Evolutionary conservation across 495 filamentous ascomycete species (phyloP), one percentile per base, ranked within the genome.

Genomic region (Friedmanniomyces endolithicus): DNA sequence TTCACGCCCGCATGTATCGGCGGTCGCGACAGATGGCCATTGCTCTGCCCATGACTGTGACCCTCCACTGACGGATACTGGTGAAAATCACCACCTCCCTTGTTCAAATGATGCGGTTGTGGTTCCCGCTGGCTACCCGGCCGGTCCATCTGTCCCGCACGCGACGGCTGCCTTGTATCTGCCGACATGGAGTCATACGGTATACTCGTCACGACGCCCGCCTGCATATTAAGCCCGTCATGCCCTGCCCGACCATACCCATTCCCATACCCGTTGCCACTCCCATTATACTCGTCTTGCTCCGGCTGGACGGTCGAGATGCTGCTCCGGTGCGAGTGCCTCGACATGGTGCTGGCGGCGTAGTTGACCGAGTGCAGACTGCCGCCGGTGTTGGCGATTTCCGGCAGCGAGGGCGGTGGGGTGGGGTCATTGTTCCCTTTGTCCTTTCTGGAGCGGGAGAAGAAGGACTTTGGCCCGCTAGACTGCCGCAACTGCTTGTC

Each of bases 181-280:
- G 79, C 65, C 27, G 76, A 68, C n/a, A 84, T 72, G 55, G 72
- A 82, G 50, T 96, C 87, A 70, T 90, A 96, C 12, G 92, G 88
- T 55, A 98, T 90, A 1, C 85, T 83, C 8, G 89, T 88, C 55
- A 95, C 87, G 14, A 90, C 78, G 46, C 88, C 92, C n/a, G 90
- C 81, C 31, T 78, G 86, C 69, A 82, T 81, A 55, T 85, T 82
- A 22, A 94, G 64, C 37, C 77, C 80, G n/a, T 65, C 55, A 57
- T 74, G 57, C 11, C 50, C 55, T 29, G 27, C 20, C 17, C 29
- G 11, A 31, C 27, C 27, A 31, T 31, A 31, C 27, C 27, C 27
- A 8, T 57, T n/a, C 17, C 17, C 44, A 22, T 27, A 4, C 39
- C 39, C 39, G 14, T 20, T 27, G 4, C 24, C 24, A 14, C 3